Evolutionary conservation across 192 early-diverging fungal genomes (phyloP), one percentile per base, ranked within the genome.

Genomic region (Irineochytrium annulatum): DNA sequence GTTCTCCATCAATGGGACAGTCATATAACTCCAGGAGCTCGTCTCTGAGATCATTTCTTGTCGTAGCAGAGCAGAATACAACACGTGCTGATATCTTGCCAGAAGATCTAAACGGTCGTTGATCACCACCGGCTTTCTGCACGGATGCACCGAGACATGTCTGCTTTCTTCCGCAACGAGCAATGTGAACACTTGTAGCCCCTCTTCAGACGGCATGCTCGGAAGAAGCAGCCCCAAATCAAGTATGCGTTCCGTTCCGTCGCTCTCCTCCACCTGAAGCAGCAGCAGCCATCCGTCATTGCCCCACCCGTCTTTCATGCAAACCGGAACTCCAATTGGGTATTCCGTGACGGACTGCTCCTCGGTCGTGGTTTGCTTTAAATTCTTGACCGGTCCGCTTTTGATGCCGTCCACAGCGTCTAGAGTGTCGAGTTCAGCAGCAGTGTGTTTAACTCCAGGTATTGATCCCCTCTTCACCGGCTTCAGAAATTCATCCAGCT

Each of bases 401-500:
- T 39, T 22, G 26, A 20, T 57, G 34, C 32, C 55, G 2, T 48
- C 56, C 43, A 20, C 59, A 51, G 57, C 37, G 13, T 33, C 34
- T 3, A 27, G n/a, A 31, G 35, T 31, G 13, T 37, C 57, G 55
- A 28, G 19, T 28, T 5, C 41, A 27, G 45, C 57, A 13, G 49
- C 35, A n/a, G n/a, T n/a, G n/a, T n/a, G n/a, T n/a, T n/a, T n/a
- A n/a, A n/a, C n/a, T n/a, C n/a, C n/a, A n/a, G 17, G 3, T 46
- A 57, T 62, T 19, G 0, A 6, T 30, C 32, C 37, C 59, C 14
- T 60, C 49, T 19, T 30, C n/a, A 79, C 57, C 0, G 92, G 91
- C 5, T 79, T 41, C 13, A 97, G 74, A 34, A 86, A 69, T 41
- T 94, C 87, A 58, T 89, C 79, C n/a, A 97, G 73, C 1, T 80